Base-by-base conservation (phyloP, 208 protist species). In the Phytomonas sp. region DNA sequence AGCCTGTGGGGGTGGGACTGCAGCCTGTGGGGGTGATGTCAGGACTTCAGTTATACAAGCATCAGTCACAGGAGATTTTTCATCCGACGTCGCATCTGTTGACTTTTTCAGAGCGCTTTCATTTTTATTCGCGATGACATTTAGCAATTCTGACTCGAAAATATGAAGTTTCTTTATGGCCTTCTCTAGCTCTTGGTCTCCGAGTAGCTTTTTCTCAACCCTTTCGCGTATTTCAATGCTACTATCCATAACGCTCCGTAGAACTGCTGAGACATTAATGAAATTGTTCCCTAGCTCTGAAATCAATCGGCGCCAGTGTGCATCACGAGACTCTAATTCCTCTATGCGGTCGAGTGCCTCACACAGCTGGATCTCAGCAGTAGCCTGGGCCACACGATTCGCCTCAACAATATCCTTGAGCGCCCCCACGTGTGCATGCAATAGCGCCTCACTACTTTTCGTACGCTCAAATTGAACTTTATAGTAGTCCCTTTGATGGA, bases 401-500 rank as follows among this genome's bases (percentile, higher is more conserved):
- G 66, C 51, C 53, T 66, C 56, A 32, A 89, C 69, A 1, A 75
- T 71, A 0, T 46, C 66, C 40, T 79, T 23, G 11, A 91, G 29
- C 23, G 74, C 43, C 23, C 77, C 72, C 32, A 76, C 60, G 9
- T 75, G 66, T 0, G 79, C 71, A 53, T 79, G 67, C 23, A 60
- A 66, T 36, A 80, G 69, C 2, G 56, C 29, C 20, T 72, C 40
- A 13, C 68, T 56, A 20, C 65, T 68, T 34, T 73, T 67, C 28
- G 80, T 29, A 13, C 83, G 75, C 32, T 91, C 83, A 11, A 60
- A 60, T 67, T 91, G 84, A 46, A 93, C 60, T 71, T 81, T 81
- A 75, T 79, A 93, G 72, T 85, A 93, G 66, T 91, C 81, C 2
- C 77, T 78, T 66, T 93, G 85, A 37, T 81, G 77, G 1, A 77